Evolutionary conservation across 768 basidiomycete species (phyloP), one percentile per base, ranked within the genome.

Genomic region (Mycena leptocephala): DNA sequence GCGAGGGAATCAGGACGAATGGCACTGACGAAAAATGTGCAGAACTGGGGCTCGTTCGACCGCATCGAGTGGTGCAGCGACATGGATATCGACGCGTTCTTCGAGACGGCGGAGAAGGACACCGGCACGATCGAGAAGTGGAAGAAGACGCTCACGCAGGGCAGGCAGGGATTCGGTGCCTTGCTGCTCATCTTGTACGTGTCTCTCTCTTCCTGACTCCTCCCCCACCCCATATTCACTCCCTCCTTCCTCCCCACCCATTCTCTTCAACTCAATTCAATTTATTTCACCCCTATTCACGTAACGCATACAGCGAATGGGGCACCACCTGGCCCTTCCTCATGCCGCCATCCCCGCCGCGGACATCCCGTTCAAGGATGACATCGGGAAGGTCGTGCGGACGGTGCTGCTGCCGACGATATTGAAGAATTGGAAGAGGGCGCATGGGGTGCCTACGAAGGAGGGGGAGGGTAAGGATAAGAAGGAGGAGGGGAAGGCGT

Each of bases 271-370:
- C n/a, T n/a, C n/a, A n/a, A n/a, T n/a, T n/a, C n/a, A n/a, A n/a
- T n/a, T n/a, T n/a, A n/a, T n/a, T n/a, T n/a, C n/a, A 28, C 1
- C 24, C 8, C 35, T 56, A 1, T 46, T 37, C n/a, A n/a, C n/a
- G n/a, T n/a, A n/a, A n/a, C n/a, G n/a, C n/a, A n/a, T 20, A 24
- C 66, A 68, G 66, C 53, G 82, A 83, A 41, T 83, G 82, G 82
- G 82, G 82, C 5, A 83, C 82, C 0, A 83, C 80, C 9, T 83
- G 82, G 82, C 82, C 82, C 26, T 67, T 48, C 66, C 62, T 74
- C n/a, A 78, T 81, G 76, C 81, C 80, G 18, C 53, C 62, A n/a
- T 82, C 39, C 81, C 80, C 41, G 75, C 76, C 59, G 69, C 75
- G 16, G 65, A 79, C 37, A 79, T 80, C n/a, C 81, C 81, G 5